Percentiles rank a stretch among this genome's conserved stretches.
These are phyloP conservation scores for Candida sithepensis DNA, from an alignment of 805 yeast species.

Conservation along the genomic window DNA sequence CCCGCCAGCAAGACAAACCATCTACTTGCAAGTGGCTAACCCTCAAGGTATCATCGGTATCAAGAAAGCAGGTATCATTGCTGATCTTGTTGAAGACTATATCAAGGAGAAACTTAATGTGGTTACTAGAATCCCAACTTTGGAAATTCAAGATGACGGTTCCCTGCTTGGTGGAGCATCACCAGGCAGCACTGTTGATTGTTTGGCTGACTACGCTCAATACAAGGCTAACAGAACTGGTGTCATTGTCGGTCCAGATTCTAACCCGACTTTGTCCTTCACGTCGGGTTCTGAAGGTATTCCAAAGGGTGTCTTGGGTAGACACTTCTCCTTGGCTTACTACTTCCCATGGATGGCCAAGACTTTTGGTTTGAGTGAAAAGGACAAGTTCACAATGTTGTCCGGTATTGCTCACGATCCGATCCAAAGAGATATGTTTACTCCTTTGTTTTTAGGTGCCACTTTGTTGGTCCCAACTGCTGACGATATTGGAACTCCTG, in stretches of 20 bases:
- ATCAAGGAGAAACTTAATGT: constrained; percentile 70
- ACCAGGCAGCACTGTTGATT: constrained; percentile 39
- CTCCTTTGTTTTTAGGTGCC: constrained; percentile 96
- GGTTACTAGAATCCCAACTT: constrained; percentile 67
- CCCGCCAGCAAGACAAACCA: constrained; percentile 96
- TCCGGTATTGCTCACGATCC: constrained; percentile 99
- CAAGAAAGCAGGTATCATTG: constrained; percentile 83
- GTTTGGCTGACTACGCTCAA: constrained; percentile 43
- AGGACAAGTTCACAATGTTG: constrained; percentile 93
- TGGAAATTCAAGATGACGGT: constrained; percentile 78
- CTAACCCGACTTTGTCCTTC: constrained; percentile 93
- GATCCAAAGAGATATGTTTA: constrained; percentile 97
- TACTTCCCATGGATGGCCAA: constrained; percentile 99
- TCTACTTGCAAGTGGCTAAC: constrained; percentile 88
- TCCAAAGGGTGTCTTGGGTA: constrained; percentile 97
- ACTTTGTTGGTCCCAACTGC: constrained; percentile 88
- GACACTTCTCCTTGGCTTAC: constrained; percentile 95
- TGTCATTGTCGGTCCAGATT: constrained; percentile 93
- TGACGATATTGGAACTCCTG: constrained; percentile 98
- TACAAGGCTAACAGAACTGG: constrained; percentile 66
- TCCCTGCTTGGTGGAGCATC: constrained; percentile 56
- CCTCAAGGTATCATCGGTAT: constrained; percentile 90
- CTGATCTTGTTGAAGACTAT: constrained; percentile 73
- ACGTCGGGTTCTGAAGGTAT: constrained; percentile 98
- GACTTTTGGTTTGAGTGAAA: constrained; percentile 68